Percentiles rank a stretch among this genome's conserved stretches.
Conservation (phyloP, 495 filamentous ascomycete genomes). For the Cairneyella variabilis region DNA sequence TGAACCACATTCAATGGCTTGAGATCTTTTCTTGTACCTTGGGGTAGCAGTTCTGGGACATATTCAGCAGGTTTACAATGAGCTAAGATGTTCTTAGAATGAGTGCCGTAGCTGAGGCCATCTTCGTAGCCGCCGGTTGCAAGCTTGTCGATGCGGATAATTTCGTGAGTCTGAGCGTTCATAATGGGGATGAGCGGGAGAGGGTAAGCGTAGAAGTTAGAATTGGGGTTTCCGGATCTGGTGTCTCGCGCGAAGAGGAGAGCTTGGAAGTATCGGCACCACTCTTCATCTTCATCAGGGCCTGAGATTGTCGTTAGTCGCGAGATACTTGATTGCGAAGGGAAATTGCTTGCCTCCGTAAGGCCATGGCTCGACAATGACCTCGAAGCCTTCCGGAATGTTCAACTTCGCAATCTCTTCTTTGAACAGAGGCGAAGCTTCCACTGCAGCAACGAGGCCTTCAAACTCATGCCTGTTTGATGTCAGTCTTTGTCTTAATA, state of each 20-base stretch:
- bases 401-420: conserved; percentile 41
- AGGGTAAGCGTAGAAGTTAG: conserved; percentile 27
- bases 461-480: too few species aligned
- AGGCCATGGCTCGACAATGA: conserved; percentile 37
- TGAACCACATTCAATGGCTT: conserved; percentile 50
- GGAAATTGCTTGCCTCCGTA: conserved; percentile 40
- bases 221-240: conserved; percentile 16
- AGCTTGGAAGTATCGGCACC: conserved; percentile 13
- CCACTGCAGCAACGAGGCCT: too few species aligned
- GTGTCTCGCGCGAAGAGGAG: conserved; percentile 40
- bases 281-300: conserved; percentile 10
- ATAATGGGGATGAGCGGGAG: conserved; percentile 34
- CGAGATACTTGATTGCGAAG: conserved; percentile 29
- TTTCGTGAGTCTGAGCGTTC: conserved; percentile 45
- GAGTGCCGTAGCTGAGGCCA: conserved; percentile 22
- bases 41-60: conserved; percentile 49
- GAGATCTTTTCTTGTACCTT: conserved; percentile 40
- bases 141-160: conserved; percentile 49
- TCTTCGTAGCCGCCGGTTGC: conserved; percentile 44
- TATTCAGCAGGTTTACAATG: conserved; percentile 51
- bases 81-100: conserved; percentile 4
- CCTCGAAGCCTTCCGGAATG: conserved; percentile 57
- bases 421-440: too few species aligned
- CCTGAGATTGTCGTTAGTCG: conserved; percentile 44
- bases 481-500: too few species aligned